Conservation (phyloP, 148 eudicot genomes). For the Fallopia convolvulus region DNA sequence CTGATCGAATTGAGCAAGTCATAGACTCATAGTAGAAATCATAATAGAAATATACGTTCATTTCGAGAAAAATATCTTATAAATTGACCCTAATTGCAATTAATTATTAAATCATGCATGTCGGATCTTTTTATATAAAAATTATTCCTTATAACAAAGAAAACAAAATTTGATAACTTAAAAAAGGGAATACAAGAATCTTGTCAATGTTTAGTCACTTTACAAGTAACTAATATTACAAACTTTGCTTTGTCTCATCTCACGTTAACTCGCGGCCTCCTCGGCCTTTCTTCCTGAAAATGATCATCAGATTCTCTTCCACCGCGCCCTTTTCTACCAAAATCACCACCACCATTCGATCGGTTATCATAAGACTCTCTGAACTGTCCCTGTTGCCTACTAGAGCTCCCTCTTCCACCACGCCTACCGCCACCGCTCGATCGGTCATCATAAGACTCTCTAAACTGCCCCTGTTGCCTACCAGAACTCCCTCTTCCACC, state of each 20-base stretch:
- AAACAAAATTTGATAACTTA: not conserved
- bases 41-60: too few species aligned
- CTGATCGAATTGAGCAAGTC: too few species aligned
- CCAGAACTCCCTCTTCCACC: constrained; percentile 22
- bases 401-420: constrained; percentile 15
- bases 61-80: too few species aligned
- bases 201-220: not conserved
- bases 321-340: not conserved
- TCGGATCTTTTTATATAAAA: too few species aligned
- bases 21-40: too few species aligned
- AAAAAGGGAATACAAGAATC: not conserved
- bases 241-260: constrained; percentile 25
- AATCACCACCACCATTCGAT: too few species aligned
- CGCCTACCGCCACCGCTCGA: not conserved
- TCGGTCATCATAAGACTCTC: constrained; percentile 13
- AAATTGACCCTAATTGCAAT: too few species aligned
- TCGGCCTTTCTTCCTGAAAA: constrained; percentile 31
- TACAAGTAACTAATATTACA: not conserved
- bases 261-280: constrained; percentile 42
- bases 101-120: too few species aligned
- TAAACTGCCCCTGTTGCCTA: constrained; percentile 26
- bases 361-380: not conserved
- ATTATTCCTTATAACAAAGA: not conserved
- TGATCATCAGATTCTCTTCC: not conserved
- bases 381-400: not conserved